phyloP scores from a whole-genome alignment of 2,329 filamentous ascomycete species.

The Talaromyces sp. region DNA sequence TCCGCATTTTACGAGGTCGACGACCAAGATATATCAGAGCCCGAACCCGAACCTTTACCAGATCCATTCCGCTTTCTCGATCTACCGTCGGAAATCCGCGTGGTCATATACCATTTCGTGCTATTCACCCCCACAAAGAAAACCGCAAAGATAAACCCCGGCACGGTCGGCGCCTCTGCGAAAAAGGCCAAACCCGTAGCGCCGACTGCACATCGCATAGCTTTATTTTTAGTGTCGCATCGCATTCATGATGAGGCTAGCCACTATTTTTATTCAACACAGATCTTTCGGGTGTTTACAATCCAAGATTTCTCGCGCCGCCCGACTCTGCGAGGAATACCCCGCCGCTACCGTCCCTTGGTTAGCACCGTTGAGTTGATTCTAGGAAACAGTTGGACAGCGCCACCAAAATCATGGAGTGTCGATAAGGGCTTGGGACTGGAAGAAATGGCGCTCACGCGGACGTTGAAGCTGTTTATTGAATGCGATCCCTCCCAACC shows the following conservation, averaged over 20 bases:
- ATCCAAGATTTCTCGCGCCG: conserved; percentile 52
- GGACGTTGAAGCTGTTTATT: conserved; percentile 59
- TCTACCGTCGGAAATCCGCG: conserved; percentile 56
- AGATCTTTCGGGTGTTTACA: conserved; percentile 58
- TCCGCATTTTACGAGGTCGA: conserved; percentile 19
- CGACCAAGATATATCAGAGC: conserved; percentile 21
- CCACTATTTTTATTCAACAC: conserved; percentile 54
- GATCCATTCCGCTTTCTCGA: conserved; percentile 55
- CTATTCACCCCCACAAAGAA: conserved; percentile 43
- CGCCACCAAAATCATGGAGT: conserved; percentile 58
- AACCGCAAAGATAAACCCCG: conserved; percentile 28
- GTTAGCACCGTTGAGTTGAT: conserved; percentile 60
- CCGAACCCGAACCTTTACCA: conserved; percentile 12
- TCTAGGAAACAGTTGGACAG: conserved; percentile 62
- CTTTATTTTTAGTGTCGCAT: conserved; percentile 44
- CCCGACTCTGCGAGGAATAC: conserved; percentile 53
- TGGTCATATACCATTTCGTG: conserved; percentile 52
- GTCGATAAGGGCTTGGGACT: conserved; percentile 55
- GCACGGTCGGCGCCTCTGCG: conserved; percentile 40
- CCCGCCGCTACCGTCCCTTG: conserved; percentile 53
- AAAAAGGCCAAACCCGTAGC: conserved; percentile 39
- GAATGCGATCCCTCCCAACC: conserved; percentile 58
- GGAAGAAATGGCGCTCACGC: conserved; percentile 49
- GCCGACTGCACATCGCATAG: conserved; percentile 38
- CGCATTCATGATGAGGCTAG: conserved; percentile 56